Conservation (phyloP, 1,139 yeast species). For the Meyerozyma guilliermondii region DNA sequence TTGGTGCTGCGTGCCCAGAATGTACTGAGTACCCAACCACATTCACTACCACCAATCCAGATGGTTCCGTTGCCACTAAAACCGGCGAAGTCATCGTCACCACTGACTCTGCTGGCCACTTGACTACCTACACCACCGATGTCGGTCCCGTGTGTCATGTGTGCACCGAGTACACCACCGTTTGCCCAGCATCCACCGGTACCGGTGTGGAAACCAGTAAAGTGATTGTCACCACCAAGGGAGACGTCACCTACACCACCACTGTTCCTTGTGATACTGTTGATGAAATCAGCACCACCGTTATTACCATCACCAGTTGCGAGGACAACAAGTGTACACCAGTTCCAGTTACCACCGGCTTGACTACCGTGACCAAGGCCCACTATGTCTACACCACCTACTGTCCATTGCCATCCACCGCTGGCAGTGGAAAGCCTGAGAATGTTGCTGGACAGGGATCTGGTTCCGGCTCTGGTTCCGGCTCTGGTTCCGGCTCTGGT, state of each 20-base stretch:
- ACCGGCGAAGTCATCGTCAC: conserved; percentile 1
- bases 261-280: neutral
- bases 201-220: neutral
- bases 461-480: too few species aligned
- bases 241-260: conserved; percentile 18
- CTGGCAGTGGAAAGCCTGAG: neutral
- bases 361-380: conserved; percentile 26
- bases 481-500: neutral
- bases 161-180: conserved; percentile 2
- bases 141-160: neutral
- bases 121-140: neutral
- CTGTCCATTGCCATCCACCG: conserved; percentile 18
- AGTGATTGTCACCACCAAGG: conserved; percentile 4
- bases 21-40: conserved; percentile 2
- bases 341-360: conserved; percentile 31
- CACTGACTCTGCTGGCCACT: conserved; percentile 1
- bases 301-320: conserved; percentile 27
- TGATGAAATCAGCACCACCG: conserved; percentile 16
- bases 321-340: conserved; percentile 24
- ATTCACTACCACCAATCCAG: conserved; percentile 1
- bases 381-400: conserved; percentile 19
- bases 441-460: too few species aligned
- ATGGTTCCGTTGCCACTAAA: conserved; percentile 1
- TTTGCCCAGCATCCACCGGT: conserved; percentile 1
- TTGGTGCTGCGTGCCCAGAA: neutral